These are phyloP conservation scores for Takashimella koratensis DNA, from an alignment of 1,284 basidiomycete genomes.

Conservation along the genomic window DNA sequence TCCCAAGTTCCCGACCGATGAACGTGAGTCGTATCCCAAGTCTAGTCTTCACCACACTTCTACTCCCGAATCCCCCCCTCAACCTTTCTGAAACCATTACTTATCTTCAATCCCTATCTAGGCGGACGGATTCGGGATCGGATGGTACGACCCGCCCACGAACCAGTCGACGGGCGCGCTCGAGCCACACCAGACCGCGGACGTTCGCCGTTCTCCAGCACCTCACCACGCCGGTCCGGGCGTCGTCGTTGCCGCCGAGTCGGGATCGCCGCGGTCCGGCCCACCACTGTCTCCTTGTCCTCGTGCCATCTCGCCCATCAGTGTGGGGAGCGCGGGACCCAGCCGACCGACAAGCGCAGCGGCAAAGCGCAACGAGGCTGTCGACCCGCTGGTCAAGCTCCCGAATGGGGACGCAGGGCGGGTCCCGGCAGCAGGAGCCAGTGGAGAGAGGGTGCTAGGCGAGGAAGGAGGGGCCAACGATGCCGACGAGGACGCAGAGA, in stretches of 20 bases:
- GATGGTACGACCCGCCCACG: slow-evolving; percentile 55
- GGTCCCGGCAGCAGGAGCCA: neutral
- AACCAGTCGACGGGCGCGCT: neutral
- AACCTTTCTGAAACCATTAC: slow-evolving; percentile 13
- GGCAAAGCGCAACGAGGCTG: no score
- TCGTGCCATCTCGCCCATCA: neutral
- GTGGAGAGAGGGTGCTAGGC: neutral
- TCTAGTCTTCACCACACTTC: neutral
- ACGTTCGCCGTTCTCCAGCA: neutral
- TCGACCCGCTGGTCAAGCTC: neutral
- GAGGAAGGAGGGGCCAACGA: neutral
- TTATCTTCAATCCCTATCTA: slow-evolving; percentile 5
- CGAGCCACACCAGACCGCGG: neutral
- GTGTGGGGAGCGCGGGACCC: neutral
- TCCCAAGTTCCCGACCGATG: slow-evolving; percentile 76
- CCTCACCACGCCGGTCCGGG: neutral
- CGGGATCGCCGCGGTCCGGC: neutral
- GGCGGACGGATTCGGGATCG: slow-evolving; percentile 95
- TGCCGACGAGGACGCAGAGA: slow-evolving; percentile 10
- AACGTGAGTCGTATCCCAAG: slow-evolving; percentile 52
- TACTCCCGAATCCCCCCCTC: neutral
- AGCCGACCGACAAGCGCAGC: neutral
- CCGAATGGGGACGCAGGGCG: neutral
- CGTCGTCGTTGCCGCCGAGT: neutral
- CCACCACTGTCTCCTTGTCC: neutral